Evolutionary conservation across 1,139 yeast genomes (phyloP).

Genomic region (Chernovozyma sophiae-reginae): DNA sequence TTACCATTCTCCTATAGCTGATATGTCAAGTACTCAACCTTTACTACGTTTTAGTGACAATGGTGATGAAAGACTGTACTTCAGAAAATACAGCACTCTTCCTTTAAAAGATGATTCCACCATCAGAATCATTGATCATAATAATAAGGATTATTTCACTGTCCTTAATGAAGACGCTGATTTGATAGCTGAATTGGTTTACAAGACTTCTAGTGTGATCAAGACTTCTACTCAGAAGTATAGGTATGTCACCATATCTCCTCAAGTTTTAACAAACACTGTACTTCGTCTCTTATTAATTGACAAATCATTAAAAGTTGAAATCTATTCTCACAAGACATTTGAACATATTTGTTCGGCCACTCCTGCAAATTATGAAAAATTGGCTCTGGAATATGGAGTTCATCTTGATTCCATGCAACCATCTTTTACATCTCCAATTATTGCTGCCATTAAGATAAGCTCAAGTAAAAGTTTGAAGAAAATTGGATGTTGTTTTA

Average conservation of each 20-base stretch:
- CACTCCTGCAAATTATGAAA: conserved; percentile 84
- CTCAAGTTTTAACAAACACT: conserved; percentile 61
- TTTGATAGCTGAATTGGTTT: conserved; percentile 76
- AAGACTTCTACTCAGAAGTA: conserved; percentile 51
- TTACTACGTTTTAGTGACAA: conserved; percentile 69
- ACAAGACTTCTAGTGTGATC: conserved; percentile 76
- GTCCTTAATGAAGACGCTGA: conserved; percentile 77
- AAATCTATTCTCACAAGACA: conserved; percentile 56
- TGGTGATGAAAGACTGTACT: conserved; percentile 62
- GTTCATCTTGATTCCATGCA: conserved; percentile 70
- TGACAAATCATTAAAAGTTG: conserved; percentile 69
- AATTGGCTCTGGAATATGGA: conserved; percentile 33
- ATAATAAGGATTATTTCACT: conserved; percentile 70
- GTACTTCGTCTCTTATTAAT: conserved; percentile 65
- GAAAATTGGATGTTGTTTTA: conserved; percentile 71
- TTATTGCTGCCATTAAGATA: conserved; percentile 70
- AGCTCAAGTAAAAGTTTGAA: conserved; percentile 39
- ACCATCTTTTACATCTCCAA: conserved; percentile 56
- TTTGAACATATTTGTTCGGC: conserved; percentile 65
- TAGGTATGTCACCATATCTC: conserved; percentile 72
- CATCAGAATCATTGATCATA: conserved; percentile 64
- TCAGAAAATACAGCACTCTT: conserved; percentile 51
- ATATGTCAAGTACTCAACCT: conserved; percentile 61
- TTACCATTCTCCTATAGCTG: not conserved
- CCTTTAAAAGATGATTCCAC: conserved; percentile 45